These are phyloP conservation scores for Penicillium coffeae DNA, from an alignment of 495 filamentous ascomycete genomes.

Conservation along the genomic window DNA sequence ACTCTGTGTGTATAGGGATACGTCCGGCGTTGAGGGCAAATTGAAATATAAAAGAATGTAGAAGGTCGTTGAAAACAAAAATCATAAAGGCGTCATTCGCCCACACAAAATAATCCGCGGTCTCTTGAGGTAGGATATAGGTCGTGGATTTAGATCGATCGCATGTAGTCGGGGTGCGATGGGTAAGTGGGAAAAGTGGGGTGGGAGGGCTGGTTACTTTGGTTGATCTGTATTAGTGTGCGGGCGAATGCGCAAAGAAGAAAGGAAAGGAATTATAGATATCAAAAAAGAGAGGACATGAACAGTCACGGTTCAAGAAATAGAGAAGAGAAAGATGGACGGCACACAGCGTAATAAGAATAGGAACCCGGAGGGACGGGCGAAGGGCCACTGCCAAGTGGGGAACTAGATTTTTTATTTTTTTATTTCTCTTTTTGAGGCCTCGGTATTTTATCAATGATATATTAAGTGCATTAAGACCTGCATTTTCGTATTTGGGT, in stretches of 20 bases:
- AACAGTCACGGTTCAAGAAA: conserved; percentile 2
- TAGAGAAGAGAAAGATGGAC: conserved; percentile 8
- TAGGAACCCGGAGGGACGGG: conserved; percentile 41
- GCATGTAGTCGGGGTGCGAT: conserved; percentile 20
- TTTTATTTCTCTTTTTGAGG: neutral
- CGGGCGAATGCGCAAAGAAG: conserved; percentile 46
- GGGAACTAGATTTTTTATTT: conserved; percentile 2
- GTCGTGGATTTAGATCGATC: conserved; percentile 24
- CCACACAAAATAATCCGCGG: conserved; percentile 29
- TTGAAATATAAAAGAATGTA: conserved; percentile 29
- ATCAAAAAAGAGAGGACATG: conserved; percentile 18
- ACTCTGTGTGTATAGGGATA: conserved; percentile 30
- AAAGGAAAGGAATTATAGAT: conserved; percentile 39
- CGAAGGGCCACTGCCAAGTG: conserved; percentile 37
- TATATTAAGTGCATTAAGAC: conserved; percentile 1
- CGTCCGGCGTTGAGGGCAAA: conserved; percentile 23
- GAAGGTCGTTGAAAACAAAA: conserved; percentile 23
- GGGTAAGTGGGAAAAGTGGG: too few species aligned
- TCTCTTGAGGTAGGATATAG: conserved; percentile 7
- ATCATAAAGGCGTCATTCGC: conserved; percentile 46
- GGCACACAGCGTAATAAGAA: conserved; percentile 13
- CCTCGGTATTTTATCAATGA: neutral
- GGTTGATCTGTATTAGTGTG: conserved; percentile 31
- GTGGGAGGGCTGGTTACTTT: conserved; percentile 27
- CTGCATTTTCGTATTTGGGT: conserved; percentile 11